Conservation (phyloP, 2,329 filamentous ascomycete species). For the Hirsutella rhossiliensis region DNA sequence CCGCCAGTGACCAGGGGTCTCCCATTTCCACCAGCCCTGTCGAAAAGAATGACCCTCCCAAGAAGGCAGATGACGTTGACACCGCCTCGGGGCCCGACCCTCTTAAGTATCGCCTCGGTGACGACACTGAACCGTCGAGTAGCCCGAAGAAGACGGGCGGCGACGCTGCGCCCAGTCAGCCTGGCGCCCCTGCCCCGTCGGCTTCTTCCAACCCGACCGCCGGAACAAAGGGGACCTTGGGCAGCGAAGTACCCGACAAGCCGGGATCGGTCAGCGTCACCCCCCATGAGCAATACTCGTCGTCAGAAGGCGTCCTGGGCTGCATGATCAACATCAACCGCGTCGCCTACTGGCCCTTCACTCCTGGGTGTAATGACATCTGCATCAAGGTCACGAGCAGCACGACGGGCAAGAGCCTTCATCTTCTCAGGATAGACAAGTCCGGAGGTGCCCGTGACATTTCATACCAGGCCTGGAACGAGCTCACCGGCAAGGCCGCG, state of each 20-base stretch:
- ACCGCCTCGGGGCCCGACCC: no score
- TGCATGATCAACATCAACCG: conserved; percentile 50
- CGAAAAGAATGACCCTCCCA: no score
- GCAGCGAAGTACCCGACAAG: not conserved
- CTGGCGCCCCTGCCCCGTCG: not conserved
- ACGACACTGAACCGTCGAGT: no score
- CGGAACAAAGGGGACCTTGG: not conserved
- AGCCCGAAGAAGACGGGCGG: no score
- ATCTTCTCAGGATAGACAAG: conserved; percentile 46
- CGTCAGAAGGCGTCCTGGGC: conserved; percentile 44
- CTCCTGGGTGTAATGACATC: conserved; percentile 41
- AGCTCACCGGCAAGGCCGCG: conserved; percentile 35
- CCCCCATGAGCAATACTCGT: conserved; percentile 44
- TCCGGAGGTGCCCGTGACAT: conserved; percentile 46
- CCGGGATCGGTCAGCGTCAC: conserved; percentile 22
- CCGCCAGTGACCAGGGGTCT: no score
- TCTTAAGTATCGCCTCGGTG: no score
- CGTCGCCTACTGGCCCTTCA: conserved; percentile 46
- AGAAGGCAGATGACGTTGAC: no score
- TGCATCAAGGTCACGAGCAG: conserved; percentile 40
- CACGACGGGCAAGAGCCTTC: conserved; percentile 28
- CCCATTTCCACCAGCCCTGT: no score
- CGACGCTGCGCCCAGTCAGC: no score
- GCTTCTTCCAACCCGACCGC: not conserved
- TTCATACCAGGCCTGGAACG: conserved; percentile 51